Percentiles rank a stretch among this genome's conserved stretches.
Conservation (phyloP, 768 basidiomycete species). For the Podaxis sp. region DNA sequence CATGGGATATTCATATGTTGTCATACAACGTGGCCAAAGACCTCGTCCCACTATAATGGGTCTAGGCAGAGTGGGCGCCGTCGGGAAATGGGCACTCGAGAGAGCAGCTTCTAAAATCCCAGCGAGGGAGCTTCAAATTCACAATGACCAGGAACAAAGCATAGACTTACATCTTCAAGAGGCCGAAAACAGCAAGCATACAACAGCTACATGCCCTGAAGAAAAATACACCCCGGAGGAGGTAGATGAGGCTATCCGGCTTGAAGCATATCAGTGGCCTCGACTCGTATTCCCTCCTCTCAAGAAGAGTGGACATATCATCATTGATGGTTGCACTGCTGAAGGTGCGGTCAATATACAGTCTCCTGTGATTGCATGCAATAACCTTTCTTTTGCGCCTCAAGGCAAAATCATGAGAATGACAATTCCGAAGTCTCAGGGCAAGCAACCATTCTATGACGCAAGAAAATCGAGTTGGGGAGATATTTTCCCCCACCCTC, state of each 20-base stretch:
- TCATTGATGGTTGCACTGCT: slow-evolving; percentile 83
- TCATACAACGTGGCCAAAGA: slow-evolving; percentile 76
- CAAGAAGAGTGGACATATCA: slow-evolving; percentile 89
- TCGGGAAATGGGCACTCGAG: slow-evolving; percentile 46
- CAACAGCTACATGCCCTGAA: slow-evolving; percentile 4
- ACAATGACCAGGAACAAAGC: slow-evolving; percentile 29
- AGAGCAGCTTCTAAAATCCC: slow-evolving; percentile 29
- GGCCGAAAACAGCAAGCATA: slow-evolving; percentile 2
- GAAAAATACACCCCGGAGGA: slow-evolving; percentile 24
- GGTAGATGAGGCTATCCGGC: slow-evolving; percentile 55
- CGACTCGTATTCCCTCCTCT: slow-evolving; percentile 90
- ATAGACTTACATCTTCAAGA: slow-evolving; percentile 7
- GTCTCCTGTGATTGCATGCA: neutral
- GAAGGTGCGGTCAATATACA: slow-evolving; percentile 55
- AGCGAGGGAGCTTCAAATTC: slow-evolving; percentile 42
- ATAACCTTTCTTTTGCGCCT: slow-evolving; percentile 4
- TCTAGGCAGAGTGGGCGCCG: slow-evolving; percentile 52
- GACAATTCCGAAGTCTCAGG: slow-evolving; percentile 90
- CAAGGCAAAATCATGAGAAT: slow-evolving; percentile 91
- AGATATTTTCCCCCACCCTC: slow-evolving; percentile 88
- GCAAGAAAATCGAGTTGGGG: slow-evolving; percentile 94
- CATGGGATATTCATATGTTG: slow-evolving; percentile 86
- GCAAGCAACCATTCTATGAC: slow-evolving; percentile 94
- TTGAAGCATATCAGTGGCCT: slow-evolving; percentile 87
- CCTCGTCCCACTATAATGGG: slow-evolving; percentile 42